These are phyloP conservation scores for Naegleria fowleri DNA, from an alignment of 208 protist genomes.

Conservation along the genomic window DNA sequence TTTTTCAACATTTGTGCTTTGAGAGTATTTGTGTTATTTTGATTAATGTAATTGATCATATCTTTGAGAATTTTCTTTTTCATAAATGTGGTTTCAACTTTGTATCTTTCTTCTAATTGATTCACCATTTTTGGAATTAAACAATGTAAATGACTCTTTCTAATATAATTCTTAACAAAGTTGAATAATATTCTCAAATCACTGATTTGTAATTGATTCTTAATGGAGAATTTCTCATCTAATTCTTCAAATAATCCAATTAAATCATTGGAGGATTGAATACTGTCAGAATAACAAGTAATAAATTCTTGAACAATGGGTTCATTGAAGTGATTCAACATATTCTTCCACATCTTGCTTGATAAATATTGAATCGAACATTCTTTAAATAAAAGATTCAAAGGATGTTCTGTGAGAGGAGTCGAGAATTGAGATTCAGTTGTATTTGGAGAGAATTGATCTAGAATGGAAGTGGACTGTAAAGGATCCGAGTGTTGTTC, in stretches of 20 bases:
- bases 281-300: background rate
- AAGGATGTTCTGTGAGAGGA: background rate
- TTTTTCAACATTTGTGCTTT: background rate
- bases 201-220: background rate
- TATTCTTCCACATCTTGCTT: background rate
- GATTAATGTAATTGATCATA: background rate
- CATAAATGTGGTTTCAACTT: conserved; percentile 10
- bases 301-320: background rate
- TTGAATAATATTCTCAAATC: conserved; percentile 14
- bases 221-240: background rate
- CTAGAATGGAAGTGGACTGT: no score
- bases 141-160: background rate
- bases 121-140: background rate
- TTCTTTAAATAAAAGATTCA: conserved; percentile 2
- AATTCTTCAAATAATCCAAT: background rate
- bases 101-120: background rate
- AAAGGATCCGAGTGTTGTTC: no score
- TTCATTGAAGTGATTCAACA: background rate
- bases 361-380: background rate
- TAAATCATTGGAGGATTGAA: background rate
- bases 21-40: background rate
- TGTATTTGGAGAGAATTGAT: no score
- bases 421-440: no score
- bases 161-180: conserved; percentile 5
- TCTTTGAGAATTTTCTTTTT: conserved; percentile 17